phyloP scores from a whole-genome alignment of 1,139 yeast genomes.

The Yamadazyma triangularis region DNA sequence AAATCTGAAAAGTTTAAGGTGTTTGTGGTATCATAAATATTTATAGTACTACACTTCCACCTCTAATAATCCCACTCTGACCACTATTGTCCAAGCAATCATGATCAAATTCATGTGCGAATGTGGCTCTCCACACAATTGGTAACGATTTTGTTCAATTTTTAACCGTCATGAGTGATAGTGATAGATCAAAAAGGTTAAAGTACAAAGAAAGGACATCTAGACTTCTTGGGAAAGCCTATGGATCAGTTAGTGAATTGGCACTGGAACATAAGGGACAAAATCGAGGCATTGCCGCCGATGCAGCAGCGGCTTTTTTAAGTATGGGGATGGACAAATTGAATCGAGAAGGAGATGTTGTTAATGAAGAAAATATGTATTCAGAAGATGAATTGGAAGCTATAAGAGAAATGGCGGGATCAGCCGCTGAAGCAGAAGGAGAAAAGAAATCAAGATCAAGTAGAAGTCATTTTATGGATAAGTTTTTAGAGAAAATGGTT shows the following conservation, averaged over 20 bases:
- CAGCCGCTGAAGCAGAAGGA: constrained; percentile 11
- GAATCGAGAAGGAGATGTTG: constrained; percentile 4
- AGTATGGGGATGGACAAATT: constrained; percentile 47
- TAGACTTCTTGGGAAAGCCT: constrained; percentile 9
- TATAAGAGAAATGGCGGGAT: constrained; percentile 12
- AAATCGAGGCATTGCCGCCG: constrained; percentile 50
- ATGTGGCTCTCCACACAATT: constrained; percentile 6
- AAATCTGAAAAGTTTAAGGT: no score
- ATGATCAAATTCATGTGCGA: constrained; percentile 2
- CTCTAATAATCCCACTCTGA: no score
- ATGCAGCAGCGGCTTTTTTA: constrained; percentile 55
- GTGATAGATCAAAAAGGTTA: background rate
- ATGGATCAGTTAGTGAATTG: constrained; percentile 14
- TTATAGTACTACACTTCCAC: no score
- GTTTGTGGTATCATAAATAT: no score
- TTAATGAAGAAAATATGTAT: constrained; percentile 4
- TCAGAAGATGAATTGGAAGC: constrained; percentile 13
- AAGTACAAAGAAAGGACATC: constrained; percentile 7
- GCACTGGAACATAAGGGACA: constrained; percentile 31
- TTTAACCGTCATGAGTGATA: constrained; percentile 1
- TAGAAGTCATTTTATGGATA: constrained; percentile 49
- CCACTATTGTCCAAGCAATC: background rate
- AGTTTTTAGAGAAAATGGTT: constrained; percentile 50
- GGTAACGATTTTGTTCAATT: no score
- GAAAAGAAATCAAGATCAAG: constrained; percentile 1